Evolutionary conservation across 108 stramenopile species (phyloP), one percentile per base, ranked within the genome.

Genomic region (Cylindrotheca closterium): DNA sequence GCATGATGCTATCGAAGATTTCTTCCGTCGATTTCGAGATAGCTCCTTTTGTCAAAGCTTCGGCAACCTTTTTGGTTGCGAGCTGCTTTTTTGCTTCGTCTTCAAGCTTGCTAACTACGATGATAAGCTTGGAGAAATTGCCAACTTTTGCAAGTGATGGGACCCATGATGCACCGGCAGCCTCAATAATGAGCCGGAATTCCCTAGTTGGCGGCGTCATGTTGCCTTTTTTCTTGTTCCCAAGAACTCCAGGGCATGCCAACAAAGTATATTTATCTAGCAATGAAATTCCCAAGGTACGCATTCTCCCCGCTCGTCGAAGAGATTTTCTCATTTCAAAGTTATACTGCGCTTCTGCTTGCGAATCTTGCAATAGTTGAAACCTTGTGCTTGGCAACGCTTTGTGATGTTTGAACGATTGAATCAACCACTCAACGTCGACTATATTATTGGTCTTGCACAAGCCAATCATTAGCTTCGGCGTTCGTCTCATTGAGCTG

Each of bases 401-500:
- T 32, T 57, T 28, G 24, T 78, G 54, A 31, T 63, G 30, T 30
- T 65, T 70, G 23, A 67, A 67, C 4, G 81, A 86, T 63, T 80
- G 34, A 42, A 68, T 71, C 22, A 85, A 79, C 85, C 85, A 86
- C 23, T 82, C 71, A 4, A 72, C n/a, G 27, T 70, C 77, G 17
- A 86, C 58, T 55, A 86, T 81, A 34, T 79, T 75, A 2, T 69
- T 47, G 2, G 73, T 76, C 31, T 62, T 64, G 54, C 82, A 81
- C 28, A 86, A 15, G 19, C 75, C 80, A 15, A 82, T 65, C 85
- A 86, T 86, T 17, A 86, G 74, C 64, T 86, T 86, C 0, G 85
- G 81, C 12, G 85, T 86, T 15, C 85, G 77, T 53, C 79, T 64
- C 19, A 86, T 46, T 3, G 47, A 48, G 10, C 55, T 63, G 24